Base-by-base conservation (phyloP, 768 basidiomycete species). In the Tulasnella sp. region DNA sequence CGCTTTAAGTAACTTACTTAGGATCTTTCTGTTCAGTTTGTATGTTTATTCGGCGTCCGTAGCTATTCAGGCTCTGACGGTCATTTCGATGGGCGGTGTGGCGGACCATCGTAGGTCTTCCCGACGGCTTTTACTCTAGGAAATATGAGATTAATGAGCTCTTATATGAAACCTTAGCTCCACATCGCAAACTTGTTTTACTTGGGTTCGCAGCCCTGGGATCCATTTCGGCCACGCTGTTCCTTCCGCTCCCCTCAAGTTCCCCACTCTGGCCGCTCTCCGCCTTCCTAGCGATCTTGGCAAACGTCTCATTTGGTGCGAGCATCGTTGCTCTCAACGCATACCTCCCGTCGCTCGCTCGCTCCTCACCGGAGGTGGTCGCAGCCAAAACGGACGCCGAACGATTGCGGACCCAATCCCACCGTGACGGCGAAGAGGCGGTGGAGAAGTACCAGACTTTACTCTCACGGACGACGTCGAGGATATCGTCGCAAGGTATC, bases 31-130 rank as follows among this genome's bases (percentile, higher is more conserved):
- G 8, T 66, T 36, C 76, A 95, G 94, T 76, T 83, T 99, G 39
- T 95, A 96, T 78, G 86, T 90, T 35, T 91, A 94, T 79, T 97
- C 95, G 0, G 82, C 88, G 16, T 93, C 92, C 0, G 95, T 98
- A 0, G 90, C 90, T 0, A 80, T 96, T 0, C 95, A 98, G 78
- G 95, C 95, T 0, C 77, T 98, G n/a, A 92, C 90, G 0, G 94
- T 99, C 42, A 94, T 99, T 71, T 95, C 95, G 5, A 91, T 97
- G 84, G 93, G 94, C 7, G 88, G 88, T 17, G 88, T 96, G 71
- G 96, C 95, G 0, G 94, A 98, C 80, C 87, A 91, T 74, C 88
- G 94, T 95, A 32, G 6, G 22, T 9, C 19, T 47, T 39, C 32
- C 66, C 35, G 16, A 5, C 44, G 19, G 67, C 12, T 42, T 47